phyloP scores from a whole-genome alignment of 257 asterid species.

The Solanum sitiens region DNA sequence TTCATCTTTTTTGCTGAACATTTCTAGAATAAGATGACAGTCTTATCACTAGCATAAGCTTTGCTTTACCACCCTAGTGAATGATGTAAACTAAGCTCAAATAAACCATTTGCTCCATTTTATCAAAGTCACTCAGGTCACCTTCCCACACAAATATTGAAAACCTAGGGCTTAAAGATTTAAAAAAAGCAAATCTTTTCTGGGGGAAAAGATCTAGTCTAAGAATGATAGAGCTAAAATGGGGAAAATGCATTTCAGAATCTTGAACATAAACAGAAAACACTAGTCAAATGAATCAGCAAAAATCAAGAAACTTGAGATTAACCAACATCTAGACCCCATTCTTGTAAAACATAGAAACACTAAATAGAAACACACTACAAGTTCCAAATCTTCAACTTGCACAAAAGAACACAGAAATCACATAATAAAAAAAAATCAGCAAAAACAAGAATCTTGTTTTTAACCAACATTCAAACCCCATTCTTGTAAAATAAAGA shows the following conservation, averaged over 20 bases:
- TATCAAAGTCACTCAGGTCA: neutral
- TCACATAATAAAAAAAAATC: neutral
- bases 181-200: neutral
- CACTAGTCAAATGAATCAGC: neutral
- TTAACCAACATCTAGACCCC: neutral
- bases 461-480: neutral
- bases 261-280: neutral
- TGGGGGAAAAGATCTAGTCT: neutral
- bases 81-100: neutral
- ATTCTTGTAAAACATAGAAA: neutral
- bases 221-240: neutral
- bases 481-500: neutral
- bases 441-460: neutral
- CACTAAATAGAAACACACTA: neutral
- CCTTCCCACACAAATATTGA: neutral
- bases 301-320: neutral
- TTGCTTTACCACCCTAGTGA: neutral
- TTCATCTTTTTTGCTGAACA: neutral
- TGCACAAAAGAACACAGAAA: neutral
- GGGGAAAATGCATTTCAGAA: neutral
- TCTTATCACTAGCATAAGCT: neutral
- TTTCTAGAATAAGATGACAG: neutral
- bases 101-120: neutral
- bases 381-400: neutral
- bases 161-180: neutral